Evolutionary conservation across 169 alveolate species (phyloP).

Genomic region (Cryptosporidium ubiquitum): DNA sequence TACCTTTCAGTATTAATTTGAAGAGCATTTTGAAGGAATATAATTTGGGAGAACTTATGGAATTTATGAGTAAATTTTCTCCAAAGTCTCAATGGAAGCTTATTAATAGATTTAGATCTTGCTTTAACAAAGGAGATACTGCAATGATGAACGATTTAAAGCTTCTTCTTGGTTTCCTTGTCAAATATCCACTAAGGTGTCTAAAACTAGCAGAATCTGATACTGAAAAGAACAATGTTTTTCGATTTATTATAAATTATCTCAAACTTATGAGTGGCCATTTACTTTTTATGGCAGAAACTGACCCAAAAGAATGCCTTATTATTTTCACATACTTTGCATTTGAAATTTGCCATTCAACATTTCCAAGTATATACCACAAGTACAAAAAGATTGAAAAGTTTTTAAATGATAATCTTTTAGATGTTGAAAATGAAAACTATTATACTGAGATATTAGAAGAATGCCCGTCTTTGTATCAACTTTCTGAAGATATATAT

Average conservation of each 20-base stretch:
- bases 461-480: constrained; percentile 35
- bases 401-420: constrained; percentile 12
- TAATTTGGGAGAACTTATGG: neutral
- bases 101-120: constrained; percentile 42
- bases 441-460: constrained; percentile 54
- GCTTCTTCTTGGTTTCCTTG: constrained; percentile 39
- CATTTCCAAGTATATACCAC: constrained; percentile 33
- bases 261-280: constrained; percentile 51
- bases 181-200: constrained; percentile 30
- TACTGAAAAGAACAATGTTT: neutral
- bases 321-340: constrained; percentile 39
- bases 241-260: constrained; percentile 11
- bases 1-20: constrained; percentile 41
- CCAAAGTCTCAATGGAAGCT: constrained; percentile 72
- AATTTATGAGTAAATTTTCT: constrained; percentile 17
- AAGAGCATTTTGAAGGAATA: constrained; percentile 1
- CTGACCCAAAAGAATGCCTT: constrained; percentile 34
- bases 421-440: constrained; percentile 29
- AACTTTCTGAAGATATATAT: constrained; percentile 17
- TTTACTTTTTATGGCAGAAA: constrained; percentile 46
- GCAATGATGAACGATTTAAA: constrained; percentile 39
- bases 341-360: constrained; percentile 44
- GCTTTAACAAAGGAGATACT: constrained; percentile 55
- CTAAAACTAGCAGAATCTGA: neutral
- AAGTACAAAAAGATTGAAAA: constrained; percentile 12